Evolutionary conservation across 1,284 basidiomycete species (phyloP).

Genomic region (Trametes pubescens): DNA sequence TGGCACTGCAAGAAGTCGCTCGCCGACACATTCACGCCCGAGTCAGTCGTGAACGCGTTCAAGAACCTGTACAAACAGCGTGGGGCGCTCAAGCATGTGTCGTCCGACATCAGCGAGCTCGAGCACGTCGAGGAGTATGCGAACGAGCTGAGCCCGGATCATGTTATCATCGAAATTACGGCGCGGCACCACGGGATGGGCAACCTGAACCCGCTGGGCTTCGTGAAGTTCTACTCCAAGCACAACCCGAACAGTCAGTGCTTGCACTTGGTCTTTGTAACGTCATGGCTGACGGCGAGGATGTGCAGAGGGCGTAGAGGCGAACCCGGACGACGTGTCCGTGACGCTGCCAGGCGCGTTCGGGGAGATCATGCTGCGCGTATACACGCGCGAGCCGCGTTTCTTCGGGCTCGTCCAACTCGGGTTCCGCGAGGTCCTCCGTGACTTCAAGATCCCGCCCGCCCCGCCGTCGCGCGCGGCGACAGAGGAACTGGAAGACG

Average conservation of each 20-base stretch:
- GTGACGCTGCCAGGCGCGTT: constrained; percentile 66
- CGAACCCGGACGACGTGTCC: constrained; percentile 66
- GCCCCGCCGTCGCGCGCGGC: constrained; percentile 4
- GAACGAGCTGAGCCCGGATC: constrained; percentile 49
- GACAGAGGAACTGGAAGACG: neutral
- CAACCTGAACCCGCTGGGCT: constrained; percentile 71
- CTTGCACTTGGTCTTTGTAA: neutral
- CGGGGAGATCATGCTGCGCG: constrained; percentile 67
- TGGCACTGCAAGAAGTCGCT: constrained; percentile 56
- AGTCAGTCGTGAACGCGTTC: too few species aligned
- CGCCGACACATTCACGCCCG: constrained; percentile 54
- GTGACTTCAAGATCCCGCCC: constrained; percentile 30
- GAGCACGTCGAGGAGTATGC: constrained; percentile 38
- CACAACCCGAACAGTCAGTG: constrained; percentile 61
- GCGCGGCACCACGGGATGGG: constrained; percentile 79
- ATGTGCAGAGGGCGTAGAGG: constrained; percentile 50
- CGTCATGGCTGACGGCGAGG: neutral
- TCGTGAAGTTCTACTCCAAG: constrained; percentile 79
- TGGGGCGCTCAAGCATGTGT: constrained; percentile 6
- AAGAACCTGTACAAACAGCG: constrained; percentile 29
- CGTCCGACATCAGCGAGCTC: constrained; percentile 35
- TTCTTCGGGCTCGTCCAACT: constrained; percentile 68
- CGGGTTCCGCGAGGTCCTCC: constrained; percentile 66
- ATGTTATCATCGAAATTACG: constrained; percentile 71
- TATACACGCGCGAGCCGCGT: constrained; percentile 69